phyloP scores from a whole-genome alignment of 352 stramenopile species.

The Elongisporangium senticosum region DNA sequence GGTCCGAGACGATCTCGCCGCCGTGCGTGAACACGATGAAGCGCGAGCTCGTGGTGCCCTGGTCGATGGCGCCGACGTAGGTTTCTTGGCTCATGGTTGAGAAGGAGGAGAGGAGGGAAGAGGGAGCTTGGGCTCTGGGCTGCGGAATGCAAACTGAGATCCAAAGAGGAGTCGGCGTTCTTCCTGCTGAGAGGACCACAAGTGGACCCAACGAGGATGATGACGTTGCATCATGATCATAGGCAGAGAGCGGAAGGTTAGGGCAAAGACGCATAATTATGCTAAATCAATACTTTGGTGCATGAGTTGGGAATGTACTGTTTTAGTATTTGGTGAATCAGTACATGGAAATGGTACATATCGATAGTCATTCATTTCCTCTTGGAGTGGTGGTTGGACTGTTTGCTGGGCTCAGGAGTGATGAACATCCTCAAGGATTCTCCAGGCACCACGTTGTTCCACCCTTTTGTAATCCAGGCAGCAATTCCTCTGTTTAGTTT shows the following conservation, averaged over 20 bases:
- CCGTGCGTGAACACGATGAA: constrained; percentile 94
- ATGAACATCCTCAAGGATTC: not conserved
- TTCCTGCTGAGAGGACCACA: not conserved
- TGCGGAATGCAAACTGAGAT: constrained; percentile 37
- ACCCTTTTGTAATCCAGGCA: not conserved
- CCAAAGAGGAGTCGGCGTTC: too few species aligned
- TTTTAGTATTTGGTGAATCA: not conserved
- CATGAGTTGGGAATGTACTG: not conserved
- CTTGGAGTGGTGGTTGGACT: not conserved
- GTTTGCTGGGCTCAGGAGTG: not conserved
- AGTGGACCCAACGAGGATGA: not conserved
- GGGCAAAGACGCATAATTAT: not conserved
- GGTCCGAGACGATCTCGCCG: constrained; percentile 84
- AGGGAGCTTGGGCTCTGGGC: constrained; percentile 14
- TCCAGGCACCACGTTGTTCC: not conserved
- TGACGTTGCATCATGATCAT: not conserved
- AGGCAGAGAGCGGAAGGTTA: not conserved
- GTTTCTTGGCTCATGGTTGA: constrained; percentile 36
- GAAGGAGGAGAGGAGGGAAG: constrained; percentile 2
- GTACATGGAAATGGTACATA: not conserved
- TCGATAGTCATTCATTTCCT: not conserved
- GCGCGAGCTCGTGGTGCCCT: constrained; percentile 95
- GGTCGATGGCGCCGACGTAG: constrained; percentile 91
- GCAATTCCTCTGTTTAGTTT: not conserved
- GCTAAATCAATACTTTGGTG: not conserved